These are phyloP conservation scores for Podospora pseudocomata DNA, from an alignment of 495 filamentous ascomycete species.

Conservation along the genomic window DNA sequence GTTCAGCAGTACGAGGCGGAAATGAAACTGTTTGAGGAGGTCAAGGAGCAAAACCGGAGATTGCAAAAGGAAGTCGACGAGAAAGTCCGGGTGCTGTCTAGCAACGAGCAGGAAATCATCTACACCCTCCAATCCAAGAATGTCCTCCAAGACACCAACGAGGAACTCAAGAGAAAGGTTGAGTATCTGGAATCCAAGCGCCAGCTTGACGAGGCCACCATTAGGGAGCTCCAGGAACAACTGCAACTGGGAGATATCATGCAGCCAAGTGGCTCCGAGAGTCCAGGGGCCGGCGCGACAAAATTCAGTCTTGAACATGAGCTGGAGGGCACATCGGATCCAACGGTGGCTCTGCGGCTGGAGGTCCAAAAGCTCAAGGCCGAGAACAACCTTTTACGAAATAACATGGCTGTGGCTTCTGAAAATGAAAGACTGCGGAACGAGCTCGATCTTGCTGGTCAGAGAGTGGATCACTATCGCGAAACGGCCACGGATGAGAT, in stretches of 20 bases:
- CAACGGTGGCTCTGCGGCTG: conserved; percentile 32
- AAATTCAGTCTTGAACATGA: conserved; percentile 43
- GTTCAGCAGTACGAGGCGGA: conserved; percentile 60
- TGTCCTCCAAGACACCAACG: conserved; percentile 32
- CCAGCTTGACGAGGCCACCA: conserved; percentile 38
- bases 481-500: conserved; percentile 45
- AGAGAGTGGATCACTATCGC: conserved; percentile 40
- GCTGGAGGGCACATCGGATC: conserved; percentile 33
- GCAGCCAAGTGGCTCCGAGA: conserved; percentile 16
- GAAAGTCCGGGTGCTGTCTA: conserved; percentile 34
- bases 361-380: conserved; percentile 52
- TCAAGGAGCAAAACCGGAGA: conserved; percentile 54
- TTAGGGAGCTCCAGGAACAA: conserved; percentile 46
- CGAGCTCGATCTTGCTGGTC: conserved; percentile 45
- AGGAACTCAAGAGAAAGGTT: conserved; percentile 32
- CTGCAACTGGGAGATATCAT: conserved; percentile 35
- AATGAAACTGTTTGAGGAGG: conserved; percentile 58
- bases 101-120: conserved; percentile 42
- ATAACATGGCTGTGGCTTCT: conserved; percentile 45
- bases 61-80: conserved; percentile 45
- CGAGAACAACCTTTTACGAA: conserved; percentile 51
- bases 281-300: conserved; percentile 24
- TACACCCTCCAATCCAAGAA: conserved; percentile 37
- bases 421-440: conserved; percentile 47
- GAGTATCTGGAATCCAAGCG: conserved; percentile 36